A percentile compares a stretch with the other conserved stretches of the same genome.
Evolutionary conservation across 352 stramenopile genomes (phyloP).

Genomic region (Globisporangium alternatum): DNA sequence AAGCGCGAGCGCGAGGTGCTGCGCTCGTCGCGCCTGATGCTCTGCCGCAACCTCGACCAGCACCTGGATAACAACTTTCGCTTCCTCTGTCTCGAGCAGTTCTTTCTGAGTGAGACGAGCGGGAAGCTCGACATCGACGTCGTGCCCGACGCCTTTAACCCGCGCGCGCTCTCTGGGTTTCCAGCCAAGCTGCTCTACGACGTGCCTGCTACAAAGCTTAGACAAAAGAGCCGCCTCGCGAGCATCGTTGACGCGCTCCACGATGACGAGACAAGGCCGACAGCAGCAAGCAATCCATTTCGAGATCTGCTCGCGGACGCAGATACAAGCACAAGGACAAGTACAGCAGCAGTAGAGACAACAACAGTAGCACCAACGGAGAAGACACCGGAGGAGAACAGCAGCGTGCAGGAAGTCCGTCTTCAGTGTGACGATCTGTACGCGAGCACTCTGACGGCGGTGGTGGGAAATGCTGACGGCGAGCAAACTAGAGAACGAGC

Average conservation of each 20-base stretch:
- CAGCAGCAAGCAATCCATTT: neutral
- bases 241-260: constrained; percentile 5
- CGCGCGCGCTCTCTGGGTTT: constrained; percentile 45
- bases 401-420: neutral
- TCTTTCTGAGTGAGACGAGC: constrained; percentile 43
- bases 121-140: constrained; percentile 37
- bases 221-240: constrained; percentile 3
- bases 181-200: constrained; percentile 21
- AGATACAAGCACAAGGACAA: neutral
- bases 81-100: constrained; percentile 52
- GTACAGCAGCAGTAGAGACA: neutral
- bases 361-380: neutral
- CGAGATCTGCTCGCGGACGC: neutral
- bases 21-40: constrained; percentile 48
- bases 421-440: neutral
- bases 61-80: constrained; percentile 58
- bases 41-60: constrained; percentile 52
- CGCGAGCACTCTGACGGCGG: neutral
- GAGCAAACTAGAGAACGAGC: neutral
- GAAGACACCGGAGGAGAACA: neutral
- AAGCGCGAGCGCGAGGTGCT: constrained; percentile 44
- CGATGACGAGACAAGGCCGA: constrained; percentile 1
- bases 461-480: neutral
- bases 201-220: neutral
- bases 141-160: constrained; percentile 37